These are phyloP conservation scores for Panaeolus cyanescens DNA, from an alignment of 768 basidiomycete genomes.

Conservation along the genomic window DNA sequence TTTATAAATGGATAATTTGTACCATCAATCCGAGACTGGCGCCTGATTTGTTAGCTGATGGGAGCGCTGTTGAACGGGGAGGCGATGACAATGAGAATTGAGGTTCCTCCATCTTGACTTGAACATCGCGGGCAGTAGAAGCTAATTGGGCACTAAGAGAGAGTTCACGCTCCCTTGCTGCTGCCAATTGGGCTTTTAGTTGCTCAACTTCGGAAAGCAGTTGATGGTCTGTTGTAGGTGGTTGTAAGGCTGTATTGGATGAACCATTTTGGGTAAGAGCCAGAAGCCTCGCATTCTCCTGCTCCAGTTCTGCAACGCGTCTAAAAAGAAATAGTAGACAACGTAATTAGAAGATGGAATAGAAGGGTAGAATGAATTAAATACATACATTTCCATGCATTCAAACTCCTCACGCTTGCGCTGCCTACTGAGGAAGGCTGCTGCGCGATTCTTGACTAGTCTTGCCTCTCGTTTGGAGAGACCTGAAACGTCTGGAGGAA, in stretches of 20 bases:
- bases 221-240: conserved; percentile 31
- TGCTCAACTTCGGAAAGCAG: conserved; percentile 64
- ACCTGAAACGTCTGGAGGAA: conserved; percentile 87
- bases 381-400: conserved; percentile 83
- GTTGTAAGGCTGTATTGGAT: conserved; percentile 20
- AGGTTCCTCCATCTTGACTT: conserved; percentile 59
- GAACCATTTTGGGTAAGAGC: conserved; percentile 52
- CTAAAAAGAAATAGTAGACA: conserved; percentile 41
- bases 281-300: conserved; percentile 77
- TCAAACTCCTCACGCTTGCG: conserved; percentile 93
- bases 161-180: conserved; percentile 66
- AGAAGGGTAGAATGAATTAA: conserved; percentile 15
- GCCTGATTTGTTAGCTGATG: conserved; percentile 57
- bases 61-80: conserved; percentile 36
- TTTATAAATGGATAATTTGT: conserved; percentile 11
- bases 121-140: conserved; percentile 11
- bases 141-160: conserved; percentile 66
- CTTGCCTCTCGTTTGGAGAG: conserved; percentile 90
- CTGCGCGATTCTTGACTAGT: conserved; percentile 89
- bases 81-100: conserved; percentile 47
- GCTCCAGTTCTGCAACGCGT: conserved; percentile 81
- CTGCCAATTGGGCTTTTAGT: conserved; percentile 64
- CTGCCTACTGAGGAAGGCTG: conserved; percentile 89
- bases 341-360: conserved; percentile 11
- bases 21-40: conserved; percentile 77